Conservation (phyloP, 345 rosid genomes). For the Eucalyptus leucophloia region DNA sequence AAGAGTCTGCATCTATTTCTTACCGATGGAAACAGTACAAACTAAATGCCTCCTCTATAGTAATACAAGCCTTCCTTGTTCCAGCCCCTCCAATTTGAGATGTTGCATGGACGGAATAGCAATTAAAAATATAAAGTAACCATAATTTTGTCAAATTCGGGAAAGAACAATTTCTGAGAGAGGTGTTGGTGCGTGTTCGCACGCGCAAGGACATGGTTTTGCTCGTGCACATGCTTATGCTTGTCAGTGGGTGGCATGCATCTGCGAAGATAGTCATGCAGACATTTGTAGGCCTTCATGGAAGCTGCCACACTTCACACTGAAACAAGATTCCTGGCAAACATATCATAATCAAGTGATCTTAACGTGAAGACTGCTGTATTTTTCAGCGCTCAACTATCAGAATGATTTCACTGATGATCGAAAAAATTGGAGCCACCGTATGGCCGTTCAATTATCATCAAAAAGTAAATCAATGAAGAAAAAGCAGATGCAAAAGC, state of each 20-base stretch:
- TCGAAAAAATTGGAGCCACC: background rate
- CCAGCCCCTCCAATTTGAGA: background rate
- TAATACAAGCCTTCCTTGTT: background rate
- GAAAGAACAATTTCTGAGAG: too few relatives aligned
- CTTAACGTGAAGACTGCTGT: background rate
- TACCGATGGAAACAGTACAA: background rate
- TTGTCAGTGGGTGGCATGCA: background rate
- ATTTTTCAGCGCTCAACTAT: background rate
- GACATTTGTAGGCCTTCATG: background rate
- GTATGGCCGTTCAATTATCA: background rate
- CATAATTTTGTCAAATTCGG: background rate
- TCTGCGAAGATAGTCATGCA: background rate
- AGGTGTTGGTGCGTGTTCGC: too few relatives aligned
- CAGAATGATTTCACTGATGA: background rate
- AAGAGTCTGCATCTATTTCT: background rate
- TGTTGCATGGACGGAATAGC: background rate
- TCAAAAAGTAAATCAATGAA: background rate
- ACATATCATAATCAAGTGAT: background rate
- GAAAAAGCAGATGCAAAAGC: background rate
- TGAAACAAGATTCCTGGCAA: background rate
- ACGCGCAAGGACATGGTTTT: too few relatives aligned
- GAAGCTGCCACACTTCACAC: background rate
- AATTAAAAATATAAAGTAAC: background rate
- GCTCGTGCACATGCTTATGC: too few relatives aligned
- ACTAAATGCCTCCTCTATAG: background rate